Conservation (phyloP, 345 rosid species). For the thale cress (Arabidopsis thaliana) region DNA sequence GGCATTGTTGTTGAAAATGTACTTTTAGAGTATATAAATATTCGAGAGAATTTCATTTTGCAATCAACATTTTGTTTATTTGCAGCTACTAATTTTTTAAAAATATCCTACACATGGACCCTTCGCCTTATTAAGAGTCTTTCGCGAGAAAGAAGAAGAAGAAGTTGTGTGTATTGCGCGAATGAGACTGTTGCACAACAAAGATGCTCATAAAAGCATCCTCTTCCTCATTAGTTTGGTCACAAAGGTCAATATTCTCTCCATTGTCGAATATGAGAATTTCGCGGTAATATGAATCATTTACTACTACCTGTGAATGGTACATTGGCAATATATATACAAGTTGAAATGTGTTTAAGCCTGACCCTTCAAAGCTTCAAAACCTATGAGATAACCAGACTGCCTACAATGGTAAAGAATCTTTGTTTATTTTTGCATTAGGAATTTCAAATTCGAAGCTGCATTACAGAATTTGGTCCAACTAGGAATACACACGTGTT, state of each 20-base stretch:
- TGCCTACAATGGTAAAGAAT: neutral
- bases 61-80: conserved; percentile 16
- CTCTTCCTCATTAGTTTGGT: conserved; percentile 44
- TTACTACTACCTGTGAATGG: neutral
- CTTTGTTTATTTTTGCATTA: conserved; percentile 31
- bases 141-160: conserved; percentile 17
- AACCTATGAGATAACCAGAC: conserved; percentile 10
- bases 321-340: neutral
- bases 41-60: conserved; percentile 4
- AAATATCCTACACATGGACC: neutral
- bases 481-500: conserved; percentile 65
- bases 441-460: conserved; percentile 58
- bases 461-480: conserved; percentile 57
- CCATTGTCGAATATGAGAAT: neutral
- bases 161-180: conserved; percentile 41
- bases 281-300: neutral
- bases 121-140: neutral
- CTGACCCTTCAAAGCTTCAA: conserved; percentile 12
- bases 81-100: neutral
- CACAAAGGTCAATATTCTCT: neutral
- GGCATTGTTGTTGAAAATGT: conserved; percentile 37
- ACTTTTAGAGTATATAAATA: conserved; percentile 31
- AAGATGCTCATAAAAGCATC: conserved; percentile 48
- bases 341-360: neutral
- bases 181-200: conserved; percentile 40